These are phyloP conservation scores for Cladophialophora carrionii DNA, from an alignment of 2,329 filamentous ascomycete species.

Conservation along the genomic window DNA sequence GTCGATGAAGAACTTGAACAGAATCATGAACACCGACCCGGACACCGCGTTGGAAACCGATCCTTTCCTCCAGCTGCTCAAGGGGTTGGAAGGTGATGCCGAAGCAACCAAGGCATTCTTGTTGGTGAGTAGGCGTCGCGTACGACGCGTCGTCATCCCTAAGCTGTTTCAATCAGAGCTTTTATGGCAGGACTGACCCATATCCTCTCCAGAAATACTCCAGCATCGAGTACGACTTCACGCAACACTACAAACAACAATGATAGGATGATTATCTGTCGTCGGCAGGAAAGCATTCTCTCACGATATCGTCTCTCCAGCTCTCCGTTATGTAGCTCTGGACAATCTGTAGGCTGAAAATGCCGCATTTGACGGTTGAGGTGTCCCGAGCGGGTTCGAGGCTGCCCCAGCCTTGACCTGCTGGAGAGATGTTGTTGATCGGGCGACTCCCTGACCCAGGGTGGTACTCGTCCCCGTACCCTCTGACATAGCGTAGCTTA, in stretches of 20 bases:
- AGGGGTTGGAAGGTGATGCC: conserved; percentile 42
- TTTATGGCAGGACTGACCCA: not conserved
- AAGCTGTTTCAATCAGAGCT: not conserved
- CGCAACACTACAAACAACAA: conserved; percentile 23
- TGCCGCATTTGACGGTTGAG: not conserved
- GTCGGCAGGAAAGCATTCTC: not conserved
- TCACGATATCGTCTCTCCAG: not conserved
- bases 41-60: conserved; percentile 44
- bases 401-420: not conserved
- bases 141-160: not conserved
- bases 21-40: conserved; percentile 43
- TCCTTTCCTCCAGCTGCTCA: conserved; percentile 43
- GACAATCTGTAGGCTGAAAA: not conserved
- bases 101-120: conserved; percentile 34
- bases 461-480: not conserved
- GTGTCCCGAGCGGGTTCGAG: not conserved
- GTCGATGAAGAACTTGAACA: conserved; percentile 48
- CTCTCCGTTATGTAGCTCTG: not conserved
- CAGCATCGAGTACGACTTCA: conserved; percentile 31
- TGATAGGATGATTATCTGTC: not conserved
- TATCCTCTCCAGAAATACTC: conserved; percentile 21
- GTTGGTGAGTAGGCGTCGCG: conserved; percentile 18
- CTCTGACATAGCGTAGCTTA: not conserved
- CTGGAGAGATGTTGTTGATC: not conserved
- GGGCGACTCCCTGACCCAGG: not conserved